Base-by-base conservation (phyloP, 768 basidiomycete genomes). In the Russula emetica region DNA sequence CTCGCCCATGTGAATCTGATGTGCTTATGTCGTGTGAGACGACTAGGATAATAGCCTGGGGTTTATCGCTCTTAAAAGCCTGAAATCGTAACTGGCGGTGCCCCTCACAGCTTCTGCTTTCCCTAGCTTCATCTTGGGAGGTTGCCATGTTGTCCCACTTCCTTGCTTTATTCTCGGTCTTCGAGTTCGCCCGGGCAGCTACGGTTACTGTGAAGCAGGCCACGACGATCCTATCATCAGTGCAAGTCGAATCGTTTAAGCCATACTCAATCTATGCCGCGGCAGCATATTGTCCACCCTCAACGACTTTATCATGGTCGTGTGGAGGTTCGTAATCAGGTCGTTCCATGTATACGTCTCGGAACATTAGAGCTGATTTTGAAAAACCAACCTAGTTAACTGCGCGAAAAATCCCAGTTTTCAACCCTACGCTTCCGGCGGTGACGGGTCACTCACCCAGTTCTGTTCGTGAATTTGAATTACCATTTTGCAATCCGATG, bases 251-350 rank as follows among this genome's bases (percentile, higher is more conserved):
- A 7, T 52, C 69, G 8, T 85, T 78, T 71, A 78, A 69, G 50
- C 77, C 83, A 0, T 85, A 79, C 73, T 78, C 81, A 0, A 74
- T 71, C 60, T 84, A 79, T 66, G 82, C 85, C 0, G 78, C 79
- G 40, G 70, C 82, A 11, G 83, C 75, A 1, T 82, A 82, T 66
- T 86, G 85, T 61, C 57, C 71, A 18, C 73, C 82, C 7, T 58
- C 76, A 4, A 58, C 72, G 45, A 81, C 79, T 28, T 66, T 78
- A 47, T 74, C 75, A 24, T 85, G 84, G 83, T 70, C 77, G 34
- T 86, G 85, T 71, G 85, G 85, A 72, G 65, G 83, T 60, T 3
- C 38, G 64, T 53, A 22, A 11, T 14, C 14, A 10, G 58, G 36
- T 24, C 16, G n/a, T 2, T 13, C 16, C 16, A 36, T 36, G 16